A percentile compares a stretch with the other conserved stretches of the same genome.
Conservation (phyloP, 208 protist genomes). For the Blastocrithidia nonstop region DNA sequence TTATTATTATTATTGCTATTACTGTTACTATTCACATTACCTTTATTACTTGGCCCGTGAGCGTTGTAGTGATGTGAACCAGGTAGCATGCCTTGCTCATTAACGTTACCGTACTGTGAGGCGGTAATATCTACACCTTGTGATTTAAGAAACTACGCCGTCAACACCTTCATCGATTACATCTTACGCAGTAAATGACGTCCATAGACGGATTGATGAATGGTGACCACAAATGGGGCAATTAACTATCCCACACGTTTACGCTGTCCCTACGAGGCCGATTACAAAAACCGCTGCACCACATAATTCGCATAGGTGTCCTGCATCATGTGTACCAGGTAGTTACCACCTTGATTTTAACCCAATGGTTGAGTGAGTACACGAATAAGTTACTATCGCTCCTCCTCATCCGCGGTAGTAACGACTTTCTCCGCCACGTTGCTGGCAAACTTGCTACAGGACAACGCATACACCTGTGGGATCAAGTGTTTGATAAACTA, state of each 20-base stretch:
- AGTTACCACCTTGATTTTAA: conserved; percentile 39
- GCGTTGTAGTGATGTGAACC: conserved; percentile 4
- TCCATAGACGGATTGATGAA: conserved; percentile 50
- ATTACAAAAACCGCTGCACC: conserved; percentile 91
- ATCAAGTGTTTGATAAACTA: conserved; percentile 54
- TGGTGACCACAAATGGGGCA: conserved; percentile 19
- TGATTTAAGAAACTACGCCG: conserved; percentile 10
- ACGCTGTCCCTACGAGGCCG: conserved; percentile 24
- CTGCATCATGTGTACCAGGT: conserved; percentile 88
- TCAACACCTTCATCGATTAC: conserved; percentile 37
- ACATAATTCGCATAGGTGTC: conserved; percentile 97
- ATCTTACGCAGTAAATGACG: conserved; percentile 66
- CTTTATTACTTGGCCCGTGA: conserved; percentile 7
- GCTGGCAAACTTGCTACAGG: conserved; percentile 95
- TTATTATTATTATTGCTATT: background rate
- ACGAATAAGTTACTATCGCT: conserved; percentile 20
- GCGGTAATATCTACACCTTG: conserved; percentile 17
- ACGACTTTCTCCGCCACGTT: conserved; percentile 97
- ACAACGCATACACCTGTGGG: conserved; percentile 64
- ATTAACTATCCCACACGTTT: conserved; percentile 31
- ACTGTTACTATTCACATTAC: conserved; percentile 7
- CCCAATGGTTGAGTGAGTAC: conserved; percentile 6
- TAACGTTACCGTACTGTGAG: conserved; percentile 16
- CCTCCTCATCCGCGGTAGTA: conserved; percentile 37
- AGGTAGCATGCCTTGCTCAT: too few species aligned